Percentiles rank a stretch among this genome's conserved stretches.
These are phyloP conservation scores for Zygoascus bituminiphila DNA, from an alignment of 805 yeast genomes.

Conservation along the genomic window DNA sequence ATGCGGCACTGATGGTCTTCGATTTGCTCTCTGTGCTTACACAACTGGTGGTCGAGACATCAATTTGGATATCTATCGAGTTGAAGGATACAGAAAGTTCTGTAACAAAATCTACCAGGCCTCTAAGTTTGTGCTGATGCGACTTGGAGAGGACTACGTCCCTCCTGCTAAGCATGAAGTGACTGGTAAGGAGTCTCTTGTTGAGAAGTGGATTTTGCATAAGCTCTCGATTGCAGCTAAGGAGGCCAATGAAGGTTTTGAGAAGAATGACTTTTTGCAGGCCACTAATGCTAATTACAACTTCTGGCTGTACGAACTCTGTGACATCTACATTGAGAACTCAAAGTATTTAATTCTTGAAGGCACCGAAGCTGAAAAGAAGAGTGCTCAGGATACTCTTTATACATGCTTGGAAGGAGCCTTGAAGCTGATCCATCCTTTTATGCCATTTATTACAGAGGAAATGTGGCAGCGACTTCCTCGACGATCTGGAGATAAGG, in stretches of 20 bases:
- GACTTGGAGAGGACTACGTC: slow-evolving; percentile 78
- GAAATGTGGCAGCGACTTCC: slow-evolving; percentile 99
- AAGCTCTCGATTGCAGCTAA: slow-evolving; percentile 66
- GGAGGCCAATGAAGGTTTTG: slow-evolving; percentile 56
- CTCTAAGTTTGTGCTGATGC: slow-evolving; percentile 89
- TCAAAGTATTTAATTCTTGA: slow-evolving; percentile 87
- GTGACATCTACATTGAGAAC: slow-evolving; percentile 98
- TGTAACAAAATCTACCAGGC: slow-evolving; percentile 99
- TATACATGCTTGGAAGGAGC: slow-evolving; percentile 92
- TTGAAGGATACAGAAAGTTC: slow-evolving; percentile 98
- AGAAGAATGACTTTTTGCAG: slow-evolving; percentile 79
- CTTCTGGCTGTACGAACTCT: slow-evolving; percentile 89
- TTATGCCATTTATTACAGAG: slow-evolving; percentile 95
- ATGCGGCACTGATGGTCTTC: slow-evolving; percentile 98
- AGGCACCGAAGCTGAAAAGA: slow-evolving; percentile 76
- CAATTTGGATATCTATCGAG: slow-evolving; percentile 90
- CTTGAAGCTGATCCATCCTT: slow-evolving; percentile 87
- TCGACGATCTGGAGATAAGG: slow-evolving; percentile 62
- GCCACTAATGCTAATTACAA: slow-evolving; percentile 82
- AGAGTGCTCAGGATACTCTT: slow-evolving; percentile 88
- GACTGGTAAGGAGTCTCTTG: slow-evolving; percentile 79
- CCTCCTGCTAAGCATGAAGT: slow-evolving; percentile 63
- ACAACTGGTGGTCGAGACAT: slow-evolving; percentile 98
- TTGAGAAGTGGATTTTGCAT: slow-evolving; percentile 94
- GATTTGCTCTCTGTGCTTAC: slow-evolving; percentile 97